These are phyloP conservation scores for Amanita rubescens DNA, from an alignment of 768 basidiomycete genomes.

Conservation along the genomic window DNA sequence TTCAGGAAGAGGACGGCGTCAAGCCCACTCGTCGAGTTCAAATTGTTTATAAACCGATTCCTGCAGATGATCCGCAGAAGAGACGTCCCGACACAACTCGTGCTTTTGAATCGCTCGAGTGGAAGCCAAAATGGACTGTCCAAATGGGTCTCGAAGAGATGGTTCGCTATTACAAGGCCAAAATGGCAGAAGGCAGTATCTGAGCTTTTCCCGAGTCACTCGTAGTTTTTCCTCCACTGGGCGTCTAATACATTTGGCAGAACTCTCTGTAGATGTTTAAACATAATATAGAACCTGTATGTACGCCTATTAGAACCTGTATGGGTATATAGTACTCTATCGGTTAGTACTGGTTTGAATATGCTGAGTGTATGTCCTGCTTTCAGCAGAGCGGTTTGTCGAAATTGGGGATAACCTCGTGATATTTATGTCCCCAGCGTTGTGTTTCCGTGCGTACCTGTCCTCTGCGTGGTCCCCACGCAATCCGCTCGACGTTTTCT, in stretches of 20 bases:
- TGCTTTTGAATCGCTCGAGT: constrained; percentile 75
- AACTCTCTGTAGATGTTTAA: not conserved
- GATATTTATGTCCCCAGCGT: not conserved
- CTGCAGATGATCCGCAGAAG: constrained; percentile 91
- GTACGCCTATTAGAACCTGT: not conserved
- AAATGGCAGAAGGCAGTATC: constrained; percentile 78
- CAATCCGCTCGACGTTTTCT: not conserved
- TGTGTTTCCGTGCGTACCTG: not conserved
- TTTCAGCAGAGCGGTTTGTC: not conserved
- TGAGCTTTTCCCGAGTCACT: constrained; percentile 22
- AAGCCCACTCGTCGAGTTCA: constrained; percentile 44
- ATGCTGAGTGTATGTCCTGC: not conserved
- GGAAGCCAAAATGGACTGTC: constrained; percentile 93
- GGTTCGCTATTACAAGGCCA: constrained; percentile 88
- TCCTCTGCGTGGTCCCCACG: not conserved
- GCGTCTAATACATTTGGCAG: not conserved
- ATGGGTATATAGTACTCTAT: not conserved
- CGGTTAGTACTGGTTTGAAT: not conserved
- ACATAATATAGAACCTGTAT: not conserved
- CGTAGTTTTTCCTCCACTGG: not conserved
- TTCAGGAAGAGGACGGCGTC: constrained; percentile 77
- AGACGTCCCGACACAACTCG: constrained; percentile 89
- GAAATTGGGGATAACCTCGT: not conserved
- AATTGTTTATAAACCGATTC: constrained; percentile 75
- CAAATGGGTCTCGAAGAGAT: constrained; percentile 93